Evolutionary conservation across 441 rosid species (phyloP).

Genomic region (Arabidopsis lyrata): DNA sequence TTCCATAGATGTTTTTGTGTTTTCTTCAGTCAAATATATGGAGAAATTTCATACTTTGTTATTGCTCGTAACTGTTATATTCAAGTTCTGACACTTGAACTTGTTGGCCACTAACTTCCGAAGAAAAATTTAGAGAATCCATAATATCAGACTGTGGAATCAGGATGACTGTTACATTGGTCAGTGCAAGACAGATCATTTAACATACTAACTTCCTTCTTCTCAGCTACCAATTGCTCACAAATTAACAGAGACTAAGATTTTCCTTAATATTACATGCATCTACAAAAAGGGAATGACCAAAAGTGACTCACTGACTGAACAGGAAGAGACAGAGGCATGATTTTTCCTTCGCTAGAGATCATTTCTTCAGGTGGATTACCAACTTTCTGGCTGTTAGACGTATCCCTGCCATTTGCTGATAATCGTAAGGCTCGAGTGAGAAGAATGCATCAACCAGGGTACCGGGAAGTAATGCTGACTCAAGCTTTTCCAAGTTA

Average conservation of each 20-base stretch:
- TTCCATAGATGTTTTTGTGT: slow-evolving; percentile 36
- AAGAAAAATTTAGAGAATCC: background rate
- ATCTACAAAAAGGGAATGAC: slow-evolving; percentile 10
- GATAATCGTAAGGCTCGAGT: slow-evolving; percentile 69
- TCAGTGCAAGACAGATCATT: slow-evolving; percentile 7
- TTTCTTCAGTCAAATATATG: slow-evolving; percentile 48
- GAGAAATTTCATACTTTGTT: slow-evolving; percentile 41
- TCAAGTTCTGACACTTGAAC: slow-evolving; percentile 16
- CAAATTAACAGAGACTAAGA: background rate
- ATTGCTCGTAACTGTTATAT: background rate
- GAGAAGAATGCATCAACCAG: slow-evolving; percentile 70
- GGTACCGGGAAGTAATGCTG: slow-evolving; percentile 56
- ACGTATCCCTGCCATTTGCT: slow-evolving; percentile 75
- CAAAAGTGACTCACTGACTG: slow-evolving; percentile 12
- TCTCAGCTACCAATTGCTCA: slow-evolving; percentile 11
- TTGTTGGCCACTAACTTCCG: slow-evolving; percentile 22
- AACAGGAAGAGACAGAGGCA: slow-evolving; percentile 16
- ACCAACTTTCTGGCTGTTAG: slow-evolving; percentile 65
- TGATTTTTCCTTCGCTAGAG: background rate
- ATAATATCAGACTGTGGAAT: background rate
- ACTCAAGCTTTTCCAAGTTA: slow-evolving; percentile 54
- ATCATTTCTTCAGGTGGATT: slow-evolving; percentile 45
- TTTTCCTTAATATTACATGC: background rate
- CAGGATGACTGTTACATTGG: slow-evolving; percentile 16
- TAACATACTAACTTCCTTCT: slow-evolving; percentile 26